Conservation (phyloP, 2,329 filamentous ascomycete genomes). For the Didymosphaeria variabile region DNA sequence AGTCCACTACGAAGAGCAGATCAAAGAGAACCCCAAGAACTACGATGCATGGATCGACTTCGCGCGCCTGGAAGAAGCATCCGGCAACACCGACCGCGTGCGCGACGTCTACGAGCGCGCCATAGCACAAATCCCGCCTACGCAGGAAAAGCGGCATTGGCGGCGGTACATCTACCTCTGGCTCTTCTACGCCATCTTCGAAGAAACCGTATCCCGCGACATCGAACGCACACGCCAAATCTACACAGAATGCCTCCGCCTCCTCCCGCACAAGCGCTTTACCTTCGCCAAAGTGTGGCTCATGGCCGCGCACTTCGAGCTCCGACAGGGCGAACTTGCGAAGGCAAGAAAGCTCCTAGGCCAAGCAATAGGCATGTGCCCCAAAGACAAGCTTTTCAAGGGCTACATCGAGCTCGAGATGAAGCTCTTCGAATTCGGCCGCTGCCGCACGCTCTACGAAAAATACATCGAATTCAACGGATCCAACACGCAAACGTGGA, state of each 20-base stretch:
- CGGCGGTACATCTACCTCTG: slow-evolving; percentile 96
- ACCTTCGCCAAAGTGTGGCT: slow-evolving; percentile 98
- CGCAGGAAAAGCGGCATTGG: slow-evolving; percentile 97
- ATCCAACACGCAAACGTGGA: slow-evolving; percentile 92
- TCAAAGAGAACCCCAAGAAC: slow-evolving; percentile 93
- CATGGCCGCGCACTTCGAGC: slow-evolving; percentile 90
- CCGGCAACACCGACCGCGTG: slow-evolving; percentile 82
- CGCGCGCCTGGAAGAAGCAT: slow-evolving; percentile 85
- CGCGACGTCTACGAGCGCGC: slow-evolving; percentile 95
- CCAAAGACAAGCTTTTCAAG: slow-evolving; percentile 94
- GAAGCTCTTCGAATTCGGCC: slow-evolving; percentile 91
- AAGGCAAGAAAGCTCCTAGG: slow-evolving; percentile 88
- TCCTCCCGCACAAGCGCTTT: slow-evolving; percentile 95
- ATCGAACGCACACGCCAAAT: slow-evolving; percentile 83
- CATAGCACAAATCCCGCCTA: slow-evolving; percentile 93
- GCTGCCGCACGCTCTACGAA: slow-evolving; percentile 90
- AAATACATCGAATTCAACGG: slow-evolving; percentile 95
- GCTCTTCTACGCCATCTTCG: slow-evolving; percentile 96
- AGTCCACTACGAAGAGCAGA: slow-evolving; percentile 91
- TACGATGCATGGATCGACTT: slow-evolving; percentile 99
- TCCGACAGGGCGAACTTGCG: slow-evolving; percentile 83
- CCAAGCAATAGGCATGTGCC: slow-evolving; percentile 89
- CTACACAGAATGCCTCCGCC: slow-evolving; percentile 84
- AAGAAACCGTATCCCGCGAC: slow-evolving; percentile 87
- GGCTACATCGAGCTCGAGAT: slow-evolving; percentile 93